A percentile compares a stretch with the other conserved stretches of the same genome.
Evolutionary conservation across 2,329 filamentous ascomycete genomes (phyloP).

Genomic region (Pseudogymnoascus sp.): DNA sequence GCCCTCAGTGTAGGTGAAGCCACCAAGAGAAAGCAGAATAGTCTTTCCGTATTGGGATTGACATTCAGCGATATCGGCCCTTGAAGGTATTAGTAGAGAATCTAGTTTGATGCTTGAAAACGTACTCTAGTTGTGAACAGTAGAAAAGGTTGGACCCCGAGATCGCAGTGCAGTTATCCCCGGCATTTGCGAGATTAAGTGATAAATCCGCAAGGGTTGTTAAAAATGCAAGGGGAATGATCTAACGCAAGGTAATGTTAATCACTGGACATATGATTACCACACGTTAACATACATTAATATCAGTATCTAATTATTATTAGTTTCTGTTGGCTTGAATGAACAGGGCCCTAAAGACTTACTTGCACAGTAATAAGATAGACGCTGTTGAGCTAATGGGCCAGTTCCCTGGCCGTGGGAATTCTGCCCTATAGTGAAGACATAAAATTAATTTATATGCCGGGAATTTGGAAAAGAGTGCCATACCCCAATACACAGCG

Average conservation of each 20-base stretch:
- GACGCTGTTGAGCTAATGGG: conserved; percentile 44
- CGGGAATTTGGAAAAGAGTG: background rate
- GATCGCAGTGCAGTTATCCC: conserved; percentile 55
- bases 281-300: conserved; percentile 36
- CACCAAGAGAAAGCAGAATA: conserved; percentile 65
- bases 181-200: conserved; percentile 60
- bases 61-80: conserved; percentile 50
- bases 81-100: conserved; percentile 12
- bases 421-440: conserved; percentile 47
- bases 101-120: background rate
- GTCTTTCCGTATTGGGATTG: conserved; percentile 60
- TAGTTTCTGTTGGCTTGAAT: conserved; percentile 14
- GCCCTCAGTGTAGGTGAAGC: conserved; percentile 63
- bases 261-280: background rate
- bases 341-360: conserved; percentile 25
- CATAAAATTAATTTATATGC: conserved; percentile 16
- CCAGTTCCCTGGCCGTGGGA: conserved; percentile 45
- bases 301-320: conserved; percentile 35
- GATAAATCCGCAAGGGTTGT: conserved; percentile 48
- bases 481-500: conserved; percentile 60
- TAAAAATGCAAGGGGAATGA: conserved; percentile 61
- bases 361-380: conserved; percentile 56
- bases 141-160: conserved; percentile 50
- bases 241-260: conserved; percentile 33
- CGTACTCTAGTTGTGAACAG: conserved; percentile 61